phyloP scores from a whole-genome alignment of 441 rosid genomes.

The Gossypium lobatum region DNA sequence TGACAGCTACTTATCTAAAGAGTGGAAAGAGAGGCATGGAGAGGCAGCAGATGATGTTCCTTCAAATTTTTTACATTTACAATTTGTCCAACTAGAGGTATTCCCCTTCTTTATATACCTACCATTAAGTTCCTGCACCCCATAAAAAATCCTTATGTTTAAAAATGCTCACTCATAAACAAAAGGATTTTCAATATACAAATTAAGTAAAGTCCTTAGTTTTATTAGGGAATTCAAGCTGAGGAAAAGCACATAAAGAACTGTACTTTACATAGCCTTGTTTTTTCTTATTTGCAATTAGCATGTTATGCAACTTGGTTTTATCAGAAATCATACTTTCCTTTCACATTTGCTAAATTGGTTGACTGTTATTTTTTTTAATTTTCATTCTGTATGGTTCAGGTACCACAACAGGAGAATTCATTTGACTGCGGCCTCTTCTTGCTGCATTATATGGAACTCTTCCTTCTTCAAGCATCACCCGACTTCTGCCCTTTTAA shows the following conservation, averaged over 20 bases:
- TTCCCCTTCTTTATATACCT: conserved; percentile 7
- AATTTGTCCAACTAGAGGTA: conserved; percentile 65
- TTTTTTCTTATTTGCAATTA: not conserved
- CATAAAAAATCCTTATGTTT: not conserved
- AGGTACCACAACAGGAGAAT: conserved; percentile 90
- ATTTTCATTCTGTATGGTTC: conserved; percentile 21
- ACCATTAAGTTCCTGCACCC: not conserved
- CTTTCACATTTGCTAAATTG: not conserved
- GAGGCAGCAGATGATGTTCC: conserved; percentile 28
- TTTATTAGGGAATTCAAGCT: not conserved
- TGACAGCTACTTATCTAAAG: conserved; percentile 66
- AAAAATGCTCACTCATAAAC: not conserved
- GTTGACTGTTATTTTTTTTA: not conserved
- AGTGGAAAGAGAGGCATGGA: conserved; percentile 64
- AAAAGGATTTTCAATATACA: not conserved
- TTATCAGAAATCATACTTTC: not conserved
- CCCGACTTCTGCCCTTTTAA: conserved; percentile 44
- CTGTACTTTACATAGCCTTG: not conserved
- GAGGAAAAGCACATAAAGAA: not conserved
- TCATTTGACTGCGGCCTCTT: conserved; percentile 82
- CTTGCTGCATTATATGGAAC: conserved; percentile 73
- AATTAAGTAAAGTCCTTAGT: not conserved
- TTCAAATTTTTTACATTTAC: conserved; percentile 39
- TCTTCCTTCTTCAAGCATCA: conserved; percentile 61
- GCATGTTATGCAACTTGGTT: not conserved